A percentile compares a stretch with the other conserved stretches of the same genome.
These are phyloP conservation scores for Phaeosphaeriaceae sp. DNA, from an alignment of 2,329 filamentous ascomycete genomes.

Conservation along the genomic window DNA sequence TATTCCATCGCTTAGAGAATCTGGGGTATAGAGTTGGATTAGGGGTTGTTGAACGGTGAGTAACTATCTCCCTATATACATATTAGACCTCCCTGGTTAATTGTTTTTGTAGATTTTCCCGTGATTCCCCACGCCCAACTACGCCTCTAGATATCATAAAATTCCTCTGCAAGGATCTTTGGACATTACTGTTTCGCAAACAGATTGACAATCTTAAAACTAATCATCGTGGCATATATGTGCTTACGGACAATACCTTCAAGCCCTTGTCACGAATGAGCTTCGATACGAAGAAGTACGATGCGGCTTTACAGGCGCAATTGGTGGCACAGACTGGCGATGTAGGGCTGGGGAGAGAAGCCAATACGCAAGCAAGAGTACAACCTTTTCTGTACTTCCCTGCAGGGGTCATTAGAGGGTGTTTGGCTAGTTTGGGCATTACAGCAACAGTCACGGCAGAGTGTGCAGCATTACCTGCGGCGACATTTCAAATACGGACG, in stretches of 20 bases:
- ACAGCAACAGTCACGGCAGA: slow-evolving; percentile 91
- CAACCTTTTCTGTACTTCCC: slow-evolving; percentile 87
- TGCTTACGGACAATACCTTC: slow-evolving; percentile 91
- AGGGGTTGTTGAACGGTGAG: slow-evolving; percentile 86
- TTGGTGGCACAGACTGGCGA: slow-evolving; percentile 42
- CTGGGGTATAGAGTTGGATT: slow-evolving; percentile 91
- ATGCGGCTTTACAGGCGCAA: slow-evolving; percentile 33
- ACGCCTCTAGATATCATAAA: slow-evolving; percentile 97
- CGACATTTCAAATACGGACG: slow-evolving; percentile 96
- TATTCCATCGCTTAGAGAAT: slow-evolving; percentile 82
- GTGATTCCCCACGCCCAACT: slow-evolving; percentile 83
- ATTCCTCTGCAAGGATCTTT: slow-evolving; percentile 97
- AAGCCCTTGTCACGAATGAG: slow-evolving; percentile 89
- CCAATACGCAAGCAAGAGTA: slow-evolving; percentile 39
- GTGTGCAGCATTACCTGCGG: slow-evolving; percentile 81
- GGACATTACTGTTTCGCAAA: slow-evolving; percentile 92
- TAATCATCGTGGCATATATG: slow-evolving; percentile 95
- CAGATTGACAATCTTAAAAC: slow-evolving; percentile 99
- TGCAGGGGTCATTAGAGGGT: slow-evolving; percentile 88
- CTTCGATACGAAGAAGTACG: slow-evolving; percentile 62
- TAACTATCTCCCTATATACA: slow-evolving; percentile 6
- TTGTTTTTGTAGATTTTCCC: slow-evolving; percentile 68
- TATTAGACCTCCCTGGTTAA: too few species aligned
- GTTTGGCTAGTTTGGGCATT: slow-evolving; percentile 90
- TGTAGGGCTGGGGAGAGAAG: slow-evolving; percentile 58